Base-by-base conservation (phyloP, 257 asterid species). In the Ocimum tenuiflorum region DNA sequence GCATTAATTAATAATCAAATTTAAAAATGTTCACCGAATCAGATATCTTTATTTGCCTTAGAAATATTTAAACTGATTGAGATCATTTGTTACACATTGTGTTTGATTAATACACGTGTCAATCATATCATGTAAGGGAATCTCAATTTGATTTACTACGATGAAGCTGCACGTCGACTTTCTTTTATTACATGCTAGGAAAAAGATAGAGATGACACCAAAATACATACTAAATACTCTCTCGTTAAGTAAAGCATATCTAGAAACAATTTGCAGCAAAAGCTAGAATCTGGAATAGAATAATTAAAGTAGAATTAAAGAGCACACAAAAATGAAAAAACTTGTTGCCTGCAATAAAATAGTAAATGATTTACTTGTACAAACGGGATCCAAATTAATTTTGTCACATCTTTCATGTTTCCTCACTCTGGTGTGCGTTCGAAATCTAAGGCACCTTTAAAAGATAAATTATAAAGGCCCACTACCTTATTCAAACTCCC, bases 281-380 rank as follows among this genome's bases (percentile, higher is more conserved):
- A 76, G 75, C 64, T 66, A 60, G 81, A 76, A 72, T 76, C 73
- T 72, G 65, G 77, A 76, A 71, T 76, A 67, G 81, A 76, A 76
- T 71, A 76, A 76, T 24, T 71, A 76, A 76, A 76, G 77, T 23
- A 20, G 75, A 15, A 35, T 55, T 66, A 76, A 72, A 76, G 77
- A 67, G 63, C 68, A 75, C 49, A 59, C 3, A 50, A 15, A 65
- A 38, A 62, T 63, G 39, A 38, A 64, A 15, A 36, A 57, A 43
- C 60, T 17, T 38, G 33, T 22, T 63, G 29, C 48, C 50, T 64
- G 51, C 50, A 59, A 59, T 73, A 42, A 73, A 49, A 42, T 60
- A 59, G 43, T 49, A 24, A 57, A 42, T 50, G 27, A 23, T 56
- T 72, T 48, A 33, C 66, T 54, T 46, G 17, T 39, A 39, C 11